Percentiles rank a stretch among this genome's conserved stretches.
Evolutionary conservation across 257 asterid genomes (phyloP).

Genomic region (Hygrophila difformis): DNA sequence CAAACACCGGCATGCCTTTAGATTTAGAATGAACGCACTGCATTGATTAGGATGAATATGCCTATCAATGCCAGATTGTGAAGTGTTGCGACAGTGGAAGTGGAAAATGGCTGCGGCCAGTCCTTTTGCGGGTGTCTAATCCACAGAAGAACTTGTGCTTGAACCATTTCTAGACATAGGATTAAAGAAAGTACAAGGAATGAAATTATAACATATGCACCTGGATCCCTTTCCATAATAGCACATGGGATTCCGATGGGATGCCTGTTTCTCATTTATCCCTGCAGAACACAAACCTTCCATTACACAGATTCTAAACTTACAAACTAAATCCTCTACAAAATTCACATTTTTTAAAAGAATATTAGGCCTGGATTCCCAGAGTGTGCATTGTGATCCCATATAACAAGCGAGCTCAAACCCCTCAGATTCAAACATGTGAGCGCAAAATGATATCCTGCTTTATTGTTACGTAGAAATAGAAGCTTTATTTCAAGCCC

Average conservation of each 20-base stretch:
- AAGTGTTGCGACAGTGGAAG: conserved; percentile 22
- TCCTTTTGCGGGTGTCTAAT: too few species aligned
- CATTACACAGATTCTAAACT: too few species aligned
- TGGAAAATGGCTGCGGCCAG: too few species aligned
- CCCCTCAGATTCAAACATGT: conserved; percentile 13
- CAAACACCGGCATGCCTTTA: conserved; percentile 57
- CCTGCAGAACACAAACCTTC: too few species aligned
- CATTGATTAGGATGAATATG: conserved; percentile 32
- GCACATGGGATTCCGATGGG: too few species aligned
- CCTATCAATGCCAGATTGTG: conserved; percentile 30
- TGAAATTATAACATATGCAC: too few species aligned
- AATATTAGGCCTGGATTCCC: neutral
- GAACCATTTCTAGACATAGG: too few species aligned
- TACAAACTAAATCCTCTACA: conserved; percentile 21
- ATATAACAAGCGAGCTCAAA: conserved; percentile 3
- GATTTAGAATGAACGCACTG: conserved; percentile 49
- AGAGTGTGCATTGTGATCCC: too few species aligned
- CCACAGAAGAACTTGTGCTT: conserved; percentile 36
- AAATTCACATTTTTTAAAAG: conserved; percentile 20
- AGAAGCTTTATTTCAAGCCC: conserved; percentile 30
- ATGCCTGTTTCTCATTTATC: too few species aligned
- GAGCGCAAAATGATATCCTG: conserved; percentile 6
- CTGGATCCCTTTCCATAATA: too few species aligned
- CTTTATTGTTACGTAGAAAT: conserved; percentile 11
- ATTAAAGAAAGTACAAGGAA: too few species aligned